Conservation (phyloP, 2,329 filamentous ascomycete species). For the Triangularia setosa region DNA sequence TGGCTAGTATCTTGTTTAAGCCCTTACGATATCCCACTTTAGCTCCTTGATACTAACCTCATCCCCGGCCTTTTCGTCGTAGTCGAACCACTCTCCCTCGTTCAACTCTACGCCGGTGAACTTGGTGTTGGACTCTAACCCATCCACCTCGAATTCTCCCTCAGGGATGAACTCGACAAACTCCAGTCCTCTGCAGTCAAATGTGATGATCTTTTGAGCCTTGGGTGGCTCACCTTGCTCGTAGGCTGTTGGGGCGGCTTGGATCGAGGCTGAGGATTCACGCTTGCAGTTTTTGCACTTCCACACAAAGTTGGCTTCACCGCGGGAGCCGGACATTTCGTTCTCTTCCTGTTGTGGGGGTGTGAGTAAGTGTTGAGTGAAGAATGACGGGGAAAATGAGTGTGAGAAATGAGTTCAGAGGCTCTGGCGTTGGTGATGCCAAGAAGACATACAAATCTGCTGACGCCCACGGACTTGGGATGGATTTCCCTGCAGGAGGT, state of each 20-base stretch:
- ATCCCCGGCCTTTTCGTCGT: constrained; percentile 87
- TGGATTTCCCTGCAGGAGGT: constrained; percentile 94
- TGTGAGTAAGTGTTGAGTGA: too few species aligned
- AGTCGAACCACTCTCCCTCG: constrained; percentile 97
- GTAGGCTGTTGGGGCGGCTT: constrained; percentile 68
- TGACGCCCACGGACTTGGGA: constrained; percentile 80
- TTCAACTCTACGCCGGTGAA: constrained; percentile 77
- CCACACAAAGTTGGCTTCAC: constrained; percentile 99
- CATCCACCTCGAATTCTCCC: constrained; percentile 88
- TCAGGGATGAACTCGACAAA: constrained; percentile 89
- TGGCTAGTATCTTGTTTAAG: constrained; percentile 39
- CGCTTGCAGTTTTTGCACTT: constrained; percentile 94
- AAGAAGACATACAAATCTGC: constrained; percentile 66
- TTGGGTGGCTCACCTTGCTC: constrained; percentile 68
- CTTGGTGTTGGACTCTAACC: constrained; percentile 72
- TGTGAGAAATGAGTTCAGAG: not conserved
- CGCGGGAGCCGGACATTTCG: constrained; percentile 86
- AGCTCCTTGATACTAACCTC: constrained; percentile 91
- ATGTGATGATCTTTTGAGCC: constrained; percentile 74
- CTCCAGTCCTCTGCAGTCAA: constrained; percentile 92
- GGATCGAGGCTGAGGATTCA: constrained; percentile 83
- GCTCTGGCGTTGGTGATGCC: too few species aligned
- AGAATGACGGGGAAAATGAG: not conserved
- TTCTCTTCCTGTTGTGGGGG: constrained; percentile 64
- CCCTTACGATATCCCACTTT: constrained; percentile 77